Evolutionary conservation across 306 rosid genomes (phyloP).

Genomic region (Ammopiptanthus mongolicus): DNA sequence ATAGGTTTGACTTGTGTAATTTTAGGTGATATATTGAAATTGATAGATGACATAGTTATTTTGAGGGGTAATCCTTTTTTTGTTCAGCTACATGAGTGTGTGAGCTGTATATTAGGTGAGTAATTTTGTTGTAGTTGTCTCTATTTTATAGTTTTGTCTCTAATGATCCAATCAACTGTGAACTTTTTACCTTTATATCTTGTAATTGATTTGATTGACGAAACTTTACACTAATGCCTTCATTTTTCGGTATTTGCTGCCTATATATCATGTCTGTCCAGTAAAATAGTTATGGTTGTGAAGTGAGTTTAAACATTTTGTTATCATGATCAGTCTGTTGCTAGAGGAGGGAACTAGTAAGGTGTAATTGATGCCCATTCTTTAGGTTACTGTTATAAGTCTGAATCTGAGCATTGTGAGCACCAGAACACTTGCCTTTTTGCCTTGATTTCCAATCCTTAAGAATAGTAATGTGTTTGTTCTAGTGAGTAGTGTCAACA

Average conservation of each 20-base stretch:
- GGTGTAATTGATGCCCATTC: neutral
- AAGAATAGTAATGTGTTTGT: neutral
- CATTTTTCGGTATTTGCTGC: neutral
- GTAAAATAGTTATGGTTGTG: neutral
- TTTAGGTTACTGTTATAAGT: neutral
- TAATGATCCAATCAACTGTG: neutral
- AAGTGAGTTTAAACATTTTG: neutral
- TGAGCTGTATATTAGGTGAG: conserved; percentile 15
- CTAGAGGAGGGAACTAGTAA: neutral
- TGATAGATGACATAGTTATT: conserved; percentile 1
- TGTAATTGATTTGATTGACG: conserved; percentile 9
- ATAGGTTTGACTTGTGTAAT: conserved; percentile 36
- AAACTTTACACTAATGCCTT: neutral
- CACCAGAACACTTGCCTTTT: neutral
- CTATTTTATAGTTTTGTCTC: neutral
- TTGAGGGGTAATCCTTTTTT: neutral
- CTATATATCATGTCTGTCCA: neutral
- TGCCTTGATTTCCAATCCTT: neutral
- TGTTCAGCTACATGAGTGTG: neutral
- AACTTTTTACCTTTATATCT: neutral
- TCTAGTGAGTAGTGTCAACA: neutral
- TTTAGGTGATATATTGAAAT: conserved; percentile 3
- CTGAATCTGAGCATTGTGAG: neutral
- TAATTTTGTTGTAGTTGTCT: neutral
- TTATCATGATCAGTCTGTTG: neutral